These are phyloP conservation scores for Glycine latifolia DNA, from an alignment of 306 rosid species.

Conservation along the genomic window DNA sequence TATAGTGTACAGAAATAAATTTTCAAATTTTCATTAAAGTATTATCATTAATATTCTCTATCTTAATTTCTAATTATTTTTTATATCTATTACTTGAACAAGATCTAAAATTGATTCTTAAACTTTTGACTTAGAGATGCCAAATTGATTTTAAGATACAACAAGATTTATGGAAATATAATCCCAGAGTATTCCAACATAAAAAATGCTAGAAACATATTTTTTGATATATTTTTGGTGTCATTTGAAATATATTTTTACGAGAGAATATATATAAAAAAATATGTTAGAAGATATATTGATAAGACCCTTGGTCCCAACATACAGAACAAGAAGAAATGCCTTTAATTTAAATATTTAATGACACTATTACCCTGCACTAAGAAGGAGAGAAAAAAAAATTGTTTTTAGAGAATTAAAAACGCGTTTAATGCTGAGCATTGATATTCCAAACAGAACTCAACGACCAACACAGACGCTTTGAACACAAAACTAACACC, in stretches of 20 bases:
- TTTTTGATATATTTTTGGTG: too few relatives aligned
- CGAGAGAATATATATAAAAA: too few relatives aligned
- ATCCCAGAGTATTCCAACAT: too few relatives aligned
- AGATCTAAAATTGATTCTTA: neutral
- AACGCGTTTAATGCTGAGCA: constrained; percentile 44
- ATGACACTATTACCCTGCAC: constrained; percentile 8
- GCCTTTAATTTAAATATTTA: neutral
- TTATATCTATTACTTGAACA: neutral
- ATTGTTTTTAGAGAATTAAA: constrained; percentile 1
- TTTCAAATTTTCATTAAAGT: neutral
- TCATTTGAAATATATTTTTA: too few relatives aligned
- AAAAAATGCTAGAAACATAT: too few relatives aligned
- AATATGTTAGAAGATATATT: neutral
- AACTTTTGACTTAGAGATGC: constrained; percentile 4
- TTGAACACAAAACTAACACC: constrained; percentile 48
- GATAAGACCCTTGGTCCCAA: neutral
- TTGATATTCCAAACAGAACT: constrained; percentile 48
- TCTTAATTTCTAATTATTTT: neutral
- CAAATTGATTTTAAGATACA: too few relatives aligned
- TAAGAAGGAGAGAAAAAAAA: neutral
- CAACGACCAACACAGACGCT: constrained; percentile 53
- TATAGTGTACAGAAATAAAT: too few relatives aligned
- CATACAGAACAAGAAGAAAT: neutral
- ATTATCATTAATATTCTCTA: neutral
- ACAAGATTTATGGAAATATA: too few relatives aligned